Base-by-base conservation (phyloP, 495 filamentous ascomycete species). In the Aspergillus panamensis region DNA sequence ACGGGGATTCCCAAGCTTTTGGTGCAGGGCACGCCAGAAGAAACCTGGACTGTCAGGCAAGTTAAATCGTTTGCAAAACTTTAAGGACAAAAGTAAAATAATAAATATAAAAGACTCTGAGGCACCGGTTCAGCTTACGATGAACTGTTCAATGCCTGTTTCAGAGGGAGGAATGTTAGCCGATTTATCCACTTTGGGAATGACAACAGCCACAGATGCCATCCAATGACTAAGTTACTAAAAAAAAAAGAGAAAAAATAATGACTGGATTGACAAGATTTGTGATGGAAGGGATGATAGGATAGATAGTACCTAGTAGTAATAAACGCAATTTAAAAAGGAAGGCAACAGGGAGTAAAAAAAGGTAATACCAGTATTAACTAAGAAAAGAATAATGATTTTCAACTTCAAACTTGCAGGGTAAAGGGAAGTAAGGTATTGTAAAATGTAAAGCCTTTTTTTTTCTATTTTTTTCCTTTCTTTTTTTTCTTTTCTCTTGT, bases 1-100 rank as follows among this genome's bases (percentile, higher is more conserved):
- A 62, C 65, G 69, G 67, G 50, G 68, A 68, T 69, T 71, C 66
- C 67, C 63, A 68, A 64, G 61, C 59, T 67, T 67, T 62, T 33
- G 35, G 53, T 57, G 54, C 47, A 49, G 47, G 47, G 50, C 31
- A 53, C 32, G 54, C 54, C 48, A 57, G 54, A 40, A 30, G 54
- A 57, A 57, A 50, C 54, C 54, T 48, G 45, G 48, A 50, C 53
- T 61, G 59, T 57, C 59, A 61, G 47, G 31, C 42, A 61, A 53
- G 44, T 54, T 61, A 57, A 61, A 48, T 53, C 20, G 20, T 20
- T 43, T 49, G 53, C 39, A 52, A 48, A 53, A 47, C 49, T 52
- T 42, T 20, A 55, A 31, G 13, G 42, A 40, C 13, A n/a, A 37
- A 45, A 17, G 42, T 45, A 30, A 45, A 55, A 45, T 55, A 47